phyloP scores from a whole-genome alignment of 495 filamentous ascomycete species.

The Aspergillus mulundensis region DNA sequence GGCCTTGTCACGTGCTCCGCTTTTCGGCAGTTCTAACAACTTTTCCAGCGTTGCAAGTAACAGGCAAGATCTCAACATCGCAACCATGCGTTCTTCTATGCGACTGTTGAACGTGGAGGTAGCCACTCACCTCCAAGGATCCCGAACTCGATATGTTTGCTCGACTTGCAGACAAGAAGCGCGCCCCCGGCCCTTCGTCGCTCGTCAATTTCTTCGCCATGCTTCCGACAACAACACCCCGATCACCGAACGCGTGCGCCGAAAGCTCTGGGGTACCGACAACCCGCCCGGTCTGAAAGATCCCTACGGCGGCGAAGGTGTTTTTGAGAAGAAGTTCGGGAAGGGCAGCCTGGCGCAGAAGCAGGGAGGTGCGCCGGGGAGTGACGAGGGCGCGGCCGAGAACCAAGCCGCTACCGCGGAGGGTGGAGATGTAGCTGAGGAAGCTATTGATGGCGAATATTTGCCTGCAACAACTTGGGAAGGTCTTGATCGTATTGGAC shows the following conservation, averaged over 20 bases:
- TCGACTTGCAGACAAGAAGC: constrained; percentile 40
- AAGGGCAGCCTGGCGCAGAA: constrained; percentile 13
- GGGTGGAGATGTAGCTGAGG: not conserved
- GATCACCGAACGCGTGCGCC: constrained; percentile 47
- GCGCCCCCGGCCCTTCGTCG: constrained; percentile 36
- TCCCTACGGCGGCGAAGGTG: constrained; percentile 45
- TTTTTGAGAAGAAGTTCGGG: constrained; percentile 27
- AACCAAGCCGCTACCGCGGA: not conserved
- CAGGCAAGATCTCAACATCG: constrained; percentile 16
- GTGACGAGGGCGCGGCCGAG: not conserved
- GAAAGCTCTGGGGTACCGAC: constrained; percentile 54
- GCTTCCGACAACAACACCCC: constrained; percentile 35
- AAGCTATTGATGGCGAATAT: constrained; percentile 35
- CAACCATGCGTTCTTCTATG: constrained; percentile 40
- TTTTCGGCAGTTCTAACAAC: constrained; percentile 13
- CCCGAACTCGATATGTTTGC: constrained; percentile 36
- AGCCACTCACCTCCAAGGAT: constrained; percentile 18
- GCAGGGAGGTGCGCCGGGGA: constrained; percentile 14
- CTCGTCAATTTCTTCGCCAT: constrained; percentile 41
- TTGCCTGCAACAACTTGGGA: constrained; percentile 53
- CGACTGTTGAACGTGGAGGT: constrained; percentile 39
- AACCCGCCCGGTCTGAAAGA: constrained; percentile 51
- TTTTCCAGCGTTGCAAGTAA: constrained; percentile 20
- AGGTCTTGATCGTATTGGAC: constrained; percentile 55
- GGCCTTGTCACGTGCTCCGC: constrained; percentile 29